Base-by-base conservation (phyloP, 2,329 filamentous ascomycete species). In the Aspergillus uvarum region DNA sequence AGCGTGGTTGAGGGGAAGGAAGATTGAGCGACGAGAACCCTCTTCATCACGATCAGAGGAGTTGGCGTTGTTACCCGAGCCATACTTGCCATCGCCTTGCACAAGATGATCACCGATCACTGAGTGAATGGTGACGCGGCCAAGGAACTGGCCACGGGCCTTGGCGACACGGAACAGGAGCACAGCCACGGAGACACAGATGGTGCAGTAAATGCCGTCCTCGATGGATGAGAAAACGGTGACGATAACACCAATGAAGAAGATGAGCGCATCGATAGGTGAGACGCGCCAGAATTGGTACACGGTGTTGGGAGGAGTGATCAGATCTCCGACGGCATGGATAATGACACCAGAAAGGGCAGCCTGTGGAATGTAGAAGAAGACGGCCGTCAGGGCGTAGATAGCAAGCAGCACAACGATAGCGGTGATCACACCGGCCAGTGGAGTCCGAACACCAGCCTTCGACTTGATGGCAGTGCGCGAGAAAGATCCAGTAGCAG, bases 391-490 rank as follows among this genome's bases (percentile, higher is more conserved):
- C 52, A 98, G 80, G 11, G 91, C 90, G 70, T 97, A 98, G 63
- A 96, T 91, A 38, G 95, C 93, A 8, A 98, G 80, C 0, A 98
- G 83, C 4, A 98, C 94, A 14, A 98, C 84, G 14, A 90, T 56
- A 0, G 90, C 93, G 7, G 93, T 97, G 64, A 98, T 90, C 47
- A 96, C 84, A 77, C 95, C 94, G 16, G 91, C 92, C 58, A 96
- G 87, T 1, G 94, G 94, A 0, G 93, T 97, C 24, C 92, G 87
- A 4, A 97, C 94, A 70, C 95, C 95, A 53, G 95, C 93, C 77
- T 98, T 98, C 4, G 94, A 95, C 77, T 97, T 96, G 79, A 98
- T 97, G 56, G 95, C 94, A 29, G 95, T 98, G 62, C 95, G 88
- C 38, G 91, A 96, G 82, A 98, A 98, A 2, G 95, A 98, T 1